These are phyloP conservation scores for Aspergillus cejpii DNA, from an alignment of 2,329 filamentous ascomycete species.

Conservation along the genomic window DNA sequence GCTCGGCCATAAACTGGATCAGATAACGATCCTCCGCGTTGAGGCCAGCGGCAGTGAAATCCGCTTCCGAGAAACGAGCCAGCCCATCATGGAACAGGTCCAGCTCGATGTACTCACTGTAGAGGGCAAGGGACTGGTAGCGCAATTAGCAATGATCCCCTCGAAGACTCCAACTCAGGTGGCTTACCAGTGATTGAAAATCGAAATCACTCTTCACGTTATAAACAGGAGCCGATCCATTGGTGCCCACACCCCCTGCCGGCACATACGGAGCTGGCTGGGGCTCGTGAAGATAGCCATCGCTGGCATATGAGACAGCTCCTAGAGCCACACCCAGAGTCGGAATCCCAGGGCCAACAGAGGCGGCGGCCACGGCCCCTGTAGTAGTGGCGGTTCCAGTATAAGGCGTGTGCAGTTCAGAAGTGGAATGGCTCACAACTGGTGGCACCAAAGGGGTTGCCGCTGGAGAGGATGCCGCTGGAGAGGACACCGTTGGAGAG, in stretches of 20 bases:
- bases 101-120: constrained; percentile 79
- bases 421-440: constrained; percentile 44
- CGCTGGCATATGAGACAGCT: constrained; percentile 63
- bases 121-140: constrained; percentile 56
- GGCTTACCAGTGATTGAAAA: constrained; percentile 60
- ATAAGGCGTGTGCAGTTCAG: constrained; percentile 62
- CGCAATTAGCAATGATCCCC: constrained; percentile 1
- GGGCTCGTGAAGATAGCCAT: constrained; percentile 61
- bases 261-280: constrained; percentile 68
- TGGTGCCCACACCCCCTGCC: constrained; percentile 66
- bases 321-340: constrained; percentile 53
- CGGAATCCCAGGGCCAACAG: constrained; percentile 52
- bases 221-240: constrained; percentile 69
- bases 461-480: constrained; percentile 29
- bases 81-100: constrained; percentile 75
- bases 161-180: not conserved
- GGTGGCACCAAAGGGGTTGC: constrained; percentile 30
- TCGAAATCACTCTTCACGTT: constrained; percentile 76
- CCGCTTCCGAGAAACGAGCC: constrained; percentile 58
- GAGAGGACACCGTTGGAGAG: constrained; percentile 33
- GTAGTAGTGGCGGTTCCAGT: constrained; percentile 61
- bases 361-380: constrained; percentile 54
- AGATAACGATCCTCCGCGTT: constrained; percentile 62
- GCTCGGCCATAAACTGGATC: constrained; percentile 69
- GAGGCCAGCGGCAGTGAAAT: constrained; percentile 64